Evolutionary conservation across 805 yeast genomes (phyloP), one percentile per base, ranked within the genome.

Genomic region (Yamadazyma scolyti): DNA sequence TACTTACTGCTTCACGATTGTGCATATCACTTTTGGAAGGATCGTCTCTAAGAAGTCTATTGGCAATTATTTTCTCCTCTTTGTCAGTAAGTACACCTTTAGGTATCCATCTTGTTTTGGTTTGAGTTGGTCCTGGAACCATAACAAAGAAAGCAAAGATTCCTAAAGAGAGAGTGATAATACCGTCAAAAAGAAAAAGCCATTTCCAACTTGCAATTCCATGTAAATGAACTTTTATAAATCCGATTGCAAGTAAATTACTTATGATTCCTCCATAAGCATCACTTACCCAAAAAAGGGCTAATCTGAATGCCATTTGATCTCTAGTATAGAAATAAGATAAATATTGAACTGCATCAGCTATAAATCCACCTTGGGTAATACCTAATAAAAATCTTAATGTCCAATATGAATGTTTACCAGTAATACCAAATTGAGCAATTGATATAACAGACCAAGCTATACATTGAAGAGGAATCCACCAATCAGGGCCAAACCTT

Each of bases 291-390:
- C 79, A 80, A 48, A 80, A 79, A 31, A 61, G 61, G 1, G 81
- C 68, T 16, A 78, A 55, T 32, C 86, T 56, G 15, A 74, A 47
- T 1, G 82, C 65, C 12, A 80, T 58, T 51, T 82, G 87, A 17
- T 61, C 52, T 18, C 71, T 47, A 7, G 75, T 80, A 56, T 73
- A 81, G 54, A 79, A 81, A 53, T 78, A 81, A 2, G 81, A 71
- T 52, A 81, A 57, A 76, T 81, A 81, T 28, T 79, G 54, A 33
- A 74, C 68, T 19, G 73, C 56, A 43, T 79, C 86, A 21, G 82
- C 79, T 30, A 82, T 78, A 37, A 79, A 79, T 0, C 86, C 86
- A 35, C 86, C 86, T 50, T 80, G 79, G 10, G 73, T 50, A 4
- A 69, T 45, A 2, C 82, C 86, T 25, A 77, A 46, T 5, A 76